These are phyloP conservation scores for Lenwebbia sp. DNA, from an alignment of 345 rosid species.

Conservation along the genomic window DNA sequence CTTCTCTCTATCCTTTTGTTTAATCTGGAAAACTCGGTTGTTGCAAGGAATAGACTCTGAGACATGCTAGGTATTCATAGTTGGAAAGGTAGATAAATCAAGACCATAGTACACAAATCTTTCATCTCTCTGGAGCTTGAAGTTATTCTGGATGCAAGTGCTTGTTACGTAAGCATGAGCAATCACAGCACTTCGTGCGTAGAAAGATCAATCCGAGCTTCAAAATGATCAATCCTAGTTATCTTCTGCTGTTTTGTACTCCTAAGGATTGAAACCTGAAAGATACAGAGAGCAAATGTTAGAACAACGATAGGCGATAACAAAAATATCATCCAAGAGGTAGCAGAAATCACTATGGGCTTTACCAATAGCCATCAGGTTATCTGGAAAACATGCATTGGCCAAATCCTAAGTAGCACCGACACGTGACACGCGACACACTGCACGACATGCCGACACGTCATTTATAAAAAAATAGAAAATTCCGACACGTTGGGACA, in stretches of 20 bases:
- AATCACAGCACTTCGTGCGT: background rate
- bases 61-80: background rate
- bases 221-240: conserved; percentile 52
- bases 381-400: background rate
- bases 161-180: background rate
- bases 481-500: no score
- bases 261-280: conserved; percentile 69
- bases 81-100: background rate
- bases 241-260: conserved; percentile 21
- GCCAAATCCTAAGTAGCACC: no score
- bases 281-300: background rate
- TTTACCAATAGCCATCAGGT: background rate
- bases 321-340: background rate
- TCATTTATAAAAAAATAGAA: no score
- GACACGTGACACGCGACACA: no score
- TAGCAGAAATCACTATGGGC: background rate
- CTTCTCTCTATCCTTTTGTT: background rate
- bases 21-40: background rate
- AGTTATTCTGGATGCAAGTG: background rate
- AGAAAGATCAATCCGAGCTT: conserved; percentile 72
- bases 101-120: background rate
- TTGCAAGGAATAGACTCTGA: background rate
- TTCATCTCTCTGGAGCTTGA: background rate
- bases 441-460: no score
- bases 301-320: background rate